phyloP scores from a whole-genome alignment of 768 basidiomycete genomes.

The Collybia nuda region DNA sequence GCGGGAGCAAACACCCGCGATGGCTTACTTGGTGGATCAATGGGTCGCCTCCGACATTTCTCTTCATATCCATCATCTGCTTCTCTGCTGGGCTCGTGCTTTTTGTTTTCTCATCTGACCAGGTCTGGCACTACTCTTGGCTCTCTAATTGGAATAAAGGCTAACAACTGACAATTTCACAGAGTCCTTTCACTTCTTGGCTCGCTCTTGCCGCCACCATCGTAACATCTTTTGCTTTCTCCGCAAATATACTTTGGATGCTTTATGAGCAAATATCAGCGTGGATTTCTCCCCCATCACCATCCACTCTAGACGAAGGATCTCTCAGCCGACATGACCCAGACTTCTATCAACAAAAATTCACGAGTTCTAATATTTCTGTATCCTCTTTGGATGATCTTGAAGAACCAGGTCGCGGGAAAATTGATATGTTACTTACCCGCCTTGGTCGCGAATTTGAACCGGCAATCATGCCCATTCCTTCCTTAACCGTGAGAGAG shows the following conservation, averaged over 20 bases:
- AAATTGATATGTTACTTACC: no score
- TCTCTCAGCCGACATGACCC: no score
- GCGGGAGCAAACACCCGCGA: slow-evolving; percentile 12
- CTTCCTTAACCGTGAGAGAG: no score
- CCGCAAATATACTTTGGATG: slow-evolving; percentile 10
- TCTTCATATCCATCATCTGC: slow-evolving; percentile 13
- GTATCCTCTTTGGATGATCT: no score
- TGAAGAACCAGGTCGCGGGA: no score
- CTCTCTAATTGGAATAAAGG: no score
- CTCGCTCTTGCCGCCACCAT: slow-evolving; percentile 12
- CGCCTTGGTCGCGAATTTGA: no score
- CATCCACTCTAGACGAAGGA: no score
- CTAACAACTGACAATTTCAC: background rate
- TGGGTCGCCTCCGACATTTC: slow-evolving; percentile 13
- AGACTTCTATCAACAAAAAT: no score
- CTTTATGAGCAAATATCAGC: slow-evolving; percentile 9
- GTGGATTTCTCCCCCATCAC: slow-evolving; percentile 9
- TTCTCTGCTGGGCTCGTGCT: slow-evolving; percentile 14
- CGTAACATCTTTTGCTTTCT: slow-evolving; percentile 12
- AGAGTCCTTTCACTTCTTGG: slow-evolving; percentile 7
- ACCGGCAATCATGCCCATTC: no score
- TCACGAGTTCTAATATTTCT: no score
- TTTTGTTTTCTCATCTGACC: slow-evolving; percentile 9
- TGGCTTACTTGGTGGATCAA: slow-evolving; percentile 18
- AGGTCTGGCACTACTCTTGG: background rate